Evolutionary conservation across 1,139 yeast genomes (phyloP), one percentile per base, ranked within the genome.

Genomic region (Diutina ranongensis): DNA sequence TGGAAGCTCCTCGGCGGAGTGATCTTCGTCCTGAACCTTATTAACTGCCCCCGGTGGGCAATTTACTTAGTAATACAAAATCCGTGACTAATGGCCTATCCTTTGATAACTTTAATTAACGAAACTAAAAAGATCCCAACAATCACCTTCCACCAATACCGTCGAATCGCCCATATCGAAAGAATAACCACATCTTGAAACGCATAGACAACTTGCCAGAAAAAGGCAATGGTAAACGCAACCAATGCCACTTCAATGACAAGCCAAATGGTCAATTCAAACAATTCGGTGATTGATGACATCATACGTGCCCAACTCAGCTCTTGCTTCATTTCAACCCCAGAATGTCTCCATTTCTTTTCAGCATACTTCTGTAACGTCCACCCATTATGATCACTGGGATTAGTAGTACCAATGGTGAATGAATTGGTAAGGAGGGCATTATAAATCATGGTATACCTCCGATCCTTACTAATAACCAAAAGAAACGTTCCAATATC

Each of bases 1-100:
- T 83, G 56, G 87, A 82, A 47, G 83, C 76, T 27, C 94, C 94
- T 44, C 80, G 82, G 61, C 77, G 92, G 55, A 77, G 88, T 1
- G 89, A 83, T 54, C 65, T 83, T 60, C 77, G 92, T 65, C 88
- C 88, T n/a, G 92, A 83, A 47, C 42, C 12, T 4, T 18, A 35
- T 13, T 35, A 35, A 18, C 9, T 7, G 28, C 21, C 22, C 20
- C 27, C 40, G 27, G 22, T 21, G 40, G 16, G 40, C 28, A 31
- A 31, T 9, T 31, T 10, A 31, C 13, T 7, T 31, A 31, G 8
- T 10, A 10, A 4, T n/a, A 31, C 13, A 4, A 31, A 4, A 7
- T 4, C 7, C 15, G 8, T n/a, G 4, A 12, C 8, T 31, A 12
- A 31, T 31, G 15, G 34, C 13, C 12, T 12, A 27, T 12, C 34